These are phyloP conservation scores for Trichoderma gracile DNA, from an alignment of 2,329 filamentous ascomycete genomes.

Conservation along the genomic window DNA sequence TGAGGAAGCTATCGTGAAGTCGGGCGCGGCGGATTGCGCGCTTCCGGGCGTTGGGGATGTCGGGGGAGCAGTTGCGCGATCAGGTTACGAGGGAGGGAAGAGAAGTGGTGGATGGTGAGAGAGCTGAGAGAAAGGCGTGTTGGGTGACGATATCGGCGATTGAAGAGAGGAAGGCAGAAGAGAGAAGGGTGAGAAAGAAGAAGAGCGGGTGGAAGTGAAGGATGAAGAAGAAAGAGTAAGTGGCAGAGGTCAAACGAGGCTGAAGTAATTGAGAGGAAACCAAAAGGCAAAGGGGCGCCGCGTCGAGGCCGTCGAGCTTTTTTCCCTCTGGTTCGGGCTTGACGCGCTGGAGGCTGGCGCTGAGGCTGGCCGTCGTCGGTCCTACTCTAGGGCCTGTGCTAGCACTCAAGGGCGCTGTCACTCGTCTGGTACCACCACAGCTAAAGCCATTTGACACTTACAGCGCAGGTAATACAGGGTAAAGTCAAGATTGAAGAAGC, in stretches of 20 bases:
- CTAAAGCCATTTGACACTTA: too few relatives aligned
- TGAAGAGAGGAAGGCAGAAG: not conserved
- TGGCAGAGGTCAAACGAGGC: slow-evolving; percentile 17
- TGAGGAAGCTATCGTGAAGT: slow-evolving; percentile 22
- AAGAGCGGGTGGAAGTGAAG: slow-evolving; percentile 13
- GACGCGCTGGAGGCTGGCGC: slow-evolving; percentile 11
- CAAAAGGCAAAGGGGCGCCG: slow-evolving; percentile 22
- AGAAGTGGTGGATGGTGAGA: not conserved
- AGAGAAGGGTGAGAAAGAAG: not conserved
- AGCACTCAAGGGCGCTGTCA: not conserved
- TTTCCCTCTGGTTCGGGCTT: not conserved
- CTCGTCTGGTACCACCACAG: too few relatives aligned
- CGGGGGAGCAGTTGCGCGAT: not conserved
- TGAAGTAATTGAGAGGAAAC: slow-evolving; percentile 16
- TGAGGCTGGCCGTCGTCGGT: not conserved
- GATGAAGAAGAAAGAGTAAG: not conserved
- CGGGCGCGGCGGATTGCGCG: slow-evolving; percentile 14
- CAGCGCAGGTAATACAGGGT: too few relatives aligned
- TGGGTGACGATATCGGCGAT: slow-evolving; percentile 15
- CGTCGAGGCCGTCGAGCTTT: not conserved
- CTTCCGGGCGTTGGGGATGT: slow-evolving; percentile 5
- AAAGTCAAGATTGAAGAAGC: not conserved
- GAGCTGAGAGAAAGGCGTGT: not conserved
- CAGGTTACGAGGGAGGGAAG: not conserved
- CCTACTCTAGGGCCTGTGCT: not conserved